Evolutionary conservation across 306 rosid genomes (phyloP), one percentile per base, ranked within the genome.

Genomic region (Hippophae tibetana): DNA sequence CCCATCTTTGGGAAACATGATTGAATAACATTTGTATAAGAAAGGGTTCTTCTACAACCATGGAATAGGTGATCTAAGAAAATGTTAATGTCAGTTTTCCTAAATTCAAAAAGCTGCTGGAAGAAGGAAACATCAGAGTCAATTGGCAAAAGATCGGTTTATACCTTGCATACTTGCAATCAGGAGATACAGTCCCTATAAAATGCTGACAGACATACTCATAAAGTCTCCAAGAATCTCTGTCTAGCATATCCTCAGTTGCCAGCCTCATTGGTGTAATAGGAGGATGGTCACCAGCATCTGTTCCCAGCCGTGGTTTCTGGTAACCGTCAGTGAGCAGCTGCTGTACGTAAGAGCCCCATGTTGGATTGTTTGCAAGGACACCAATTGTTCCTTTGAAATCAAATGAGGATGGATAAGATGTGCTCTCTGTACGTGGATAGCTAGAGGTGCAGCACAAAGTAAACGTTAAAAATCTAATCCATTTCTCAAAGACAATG

Each of bases 221-320:
- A 63, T 90, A 90, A 48, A 90, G 64, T 76, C 82, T 87, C 96
- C 98, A 90, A 76, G 96, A 82, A 80, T 90, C 98, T 42, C 66
- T 83, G 14, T 76, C 95, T 7, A 90, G 80, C 84, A 76, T 76
- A 77, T 85, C 89, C 74, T 90, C 98, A 43, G 92, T 67, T 57
- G 92, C 89, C 57, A 82, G 78, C 70, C 46, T 66, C 92, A 90
- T 85, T 62, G 98, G 98, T 58, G 98, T 90, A 56, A 90, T 75
- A 45, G 98, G 98, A 64, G 98, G 98, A 85, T 90, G 98, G 63
- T 90, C 98, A 43, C 98, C 98, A 13, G 13, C 96, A 78, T 90
- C 98, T 14, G 84, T 78, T 73, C 98, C 98, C 14, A 31, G 64
- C 69, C 80, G 82, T 63, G 98, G 96, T 67, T 85, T 85, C 25